Conservation (phyloP, 352 stramenopile species). For the Phytopythium ostracodes region DNA sequence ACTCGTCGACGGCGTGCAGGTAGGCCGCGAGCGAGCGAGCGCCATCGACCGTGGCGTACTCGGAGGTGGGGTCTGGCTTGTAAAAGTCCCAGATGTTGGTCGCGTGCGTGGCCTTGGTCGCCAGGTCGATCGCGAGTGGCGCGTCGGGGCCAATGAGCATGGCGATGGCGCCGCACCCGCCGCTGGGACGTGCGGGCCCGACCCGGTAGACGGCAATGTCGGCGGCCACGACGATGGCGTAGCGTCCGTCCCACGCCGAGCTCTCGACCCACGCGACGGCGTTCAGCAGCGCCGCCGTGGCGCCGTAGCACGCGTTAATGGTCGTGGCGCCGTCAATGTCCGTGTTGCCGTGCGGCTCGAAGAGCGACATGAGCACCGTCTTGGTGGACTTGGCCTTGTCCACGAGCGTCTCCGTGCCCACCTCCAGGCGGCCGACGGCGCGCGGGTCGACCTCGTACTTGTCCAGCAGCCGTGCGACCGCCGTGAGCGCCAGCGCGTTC, state of each 20-base stretch:
- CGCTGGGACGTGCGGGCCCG: constrained; percentile 86
- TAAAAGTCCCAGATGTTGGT: constrained; percentile 98
- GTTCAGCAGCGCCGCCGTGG: constrained; percentile 97
- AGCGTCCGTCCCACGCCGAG: constrained; percentile 90
- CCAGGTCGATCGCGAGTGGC: constrained; percentile 89
- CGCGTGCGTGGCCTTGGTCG: constrained; percentile 89
- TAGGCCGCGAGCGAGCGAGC: constrained; percentile 94
- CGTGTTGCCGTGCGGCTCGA: constrained; percentile 45
- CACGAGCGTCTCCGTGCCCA: constrained; percentile 96
- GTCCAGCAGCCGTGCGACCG: constrained; percentile 45
- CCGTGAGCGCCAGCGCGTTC: constrained; percentile 67
- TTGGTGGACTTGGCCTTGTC: constrained; percentile 87
- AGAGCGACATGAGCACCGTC: constrained; percentile 78
- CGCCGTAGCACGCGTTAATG: constrained; percentile 98
- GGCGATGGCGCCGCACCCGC: constrained; percentile 92
- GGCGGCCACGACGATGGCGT: constrained; percentile 93
- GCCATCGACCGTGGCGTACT: constrained; percentile 97
- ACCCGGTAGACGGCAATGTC: constrained; percentile 97
- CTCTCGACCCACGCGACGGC: constrained; percentile 95
- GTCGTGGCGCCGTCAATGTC: constrained; percentile 88
- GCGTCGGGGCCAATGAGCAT: constrained; percentile 96
- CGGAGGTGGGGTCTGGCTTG: constrained; percentile 89
- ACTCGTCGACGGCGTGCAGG: constrained; percentile 93
- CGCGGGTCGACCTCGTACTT: constrained; percentile 47
- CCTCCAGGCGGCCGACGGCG: constrained; percentile 92